These are phyloP conservation scores for Eutrema heterophyllum DNA, from an alignment of 345 rosid species.

Conservation along the genomic window DNA sequence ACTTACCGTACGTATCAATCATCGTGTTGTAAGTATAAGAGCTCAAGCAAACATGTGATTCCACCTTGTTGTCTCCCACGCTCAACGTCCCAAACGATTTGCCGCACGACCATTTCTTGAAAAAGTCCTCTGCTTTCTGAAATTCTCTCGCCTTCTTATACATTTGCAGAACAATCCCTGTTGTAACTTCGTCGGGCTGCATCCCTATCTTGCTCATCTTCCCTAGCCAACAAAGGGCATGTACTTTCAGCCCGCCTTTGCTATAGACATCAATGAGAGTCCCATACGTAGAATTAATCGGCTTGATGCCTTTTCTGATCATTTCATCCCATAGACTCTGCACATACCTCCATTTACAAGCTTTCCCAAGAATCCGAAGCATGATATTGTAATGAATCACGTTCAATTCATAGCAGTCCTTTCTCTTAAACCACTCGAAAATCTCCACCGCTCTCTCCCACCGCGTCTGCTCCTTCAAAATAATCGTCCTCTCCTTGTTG, in stretches of 20 bases:
- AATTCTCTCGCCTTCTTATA: conserved; percentile 79
- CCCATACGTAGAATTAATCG: conserved; percentile 79
- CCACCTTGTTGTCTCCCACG: conserved; percentile 9
- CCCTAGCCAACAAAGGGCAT: conserved; percentile 68
- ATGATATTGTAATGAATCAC: conserved; percentile 87
- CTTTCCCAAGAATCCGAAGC: conserved; percentile 70
- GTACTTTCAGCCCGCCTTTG: conserved; percentile 64
- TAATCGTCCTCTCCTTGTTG: conserved; percentile 77
- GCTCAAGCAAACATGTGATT: conserved; percentile 43
- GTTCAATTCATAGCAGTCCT: conserved; percentile 63
- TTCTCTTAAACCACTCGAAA: conserved; percentile 78
- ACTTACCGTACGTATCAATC: conserved; percentile 87
- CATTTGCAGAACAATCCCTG: conserved; percentile 78
- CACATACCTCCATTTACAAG: conserved; percentile 53
- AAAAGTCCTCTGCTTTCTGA: conserved; percentile 70
- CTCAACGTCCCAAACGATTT: conserved; percentile 31
- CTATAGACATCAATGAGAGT: conserved; percentile 83
- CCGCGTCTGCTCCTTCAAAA: conserved; percentile 71
- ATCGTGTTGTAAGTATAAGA: conserved; percentile 67
- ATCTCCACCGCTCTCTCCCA: conserved; percentile 91
- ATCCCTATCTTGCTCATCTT: conserved; percentile 69
- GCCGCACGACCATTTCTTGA: conserved; percentile 62
- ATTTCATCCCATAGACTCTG: conserved; percentile 70
- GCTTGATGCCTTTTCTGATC: conserved; percentile 41
- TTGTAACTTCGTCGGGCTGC: conserved; percentile 82